Evolutionary conservation across 2,329 filamentous ascomycete genomes (phyloP).

Genomic region (Phyllosticta paracitricarpa): DNA sequence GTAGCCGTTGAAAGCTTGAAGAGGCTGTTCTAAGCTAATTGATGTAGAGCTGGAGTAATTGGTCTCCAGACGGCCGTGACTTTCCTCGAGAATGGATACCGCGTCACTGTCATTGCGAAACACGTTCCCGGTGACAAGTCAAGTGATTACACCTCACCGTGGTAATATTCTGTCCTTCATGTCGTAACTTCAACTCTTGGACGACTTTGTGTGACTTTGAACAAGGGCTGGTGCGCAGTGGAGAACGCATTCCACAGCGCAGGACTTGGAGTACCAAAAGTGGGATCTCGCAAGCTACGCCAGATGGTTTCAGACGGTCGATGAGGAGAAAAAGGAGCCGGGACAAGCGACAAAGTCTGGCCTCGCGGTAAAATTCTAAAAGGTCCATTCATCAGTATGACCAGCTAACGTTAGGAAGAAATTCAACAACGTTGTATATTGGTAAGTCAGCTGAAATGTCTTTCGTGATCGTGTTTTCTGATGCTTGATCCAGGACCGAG

Average conservation of each 20-base stretch:
- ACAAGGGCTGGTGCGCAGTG: slow-evolving; percentile 39
- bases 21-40: neutral
- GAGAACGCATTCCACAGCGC: slow-evolving; percentile 31
- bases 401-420: slow-evolving; percentile 7
- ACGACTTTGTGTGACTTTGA: neutral
- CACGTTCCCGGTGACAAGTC: slow-evolving; percentile 33
- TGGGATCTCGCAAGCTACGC: slow-evolving; percentile 37
- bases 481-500: slow-evolving; percentile 16
- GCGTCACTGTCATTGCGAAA: slow-evolving; percentile 34
- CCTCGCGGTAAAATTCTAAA: slow-evolving; percentile 12
- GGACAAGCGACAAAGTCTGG: slow-evolving; percentile 17
- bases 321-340: slow-evolving; percentile 14
- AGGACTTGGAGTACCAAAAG: slow-evolving; percentile 20
- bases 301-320: slow-evolving; percentile 28
- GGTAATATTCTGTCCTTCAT: slow-evolving; percentile 19
- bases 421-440: slow-evolving; percentile 7
- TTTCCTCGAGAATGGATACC: slow-evolving; percentile 31
- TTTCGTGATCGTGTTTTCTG: too few species aligned
- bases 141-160: slow-evolving; percentile 36
- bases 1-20: neutral
- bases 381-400: too few species aligned
- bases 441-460: neutral
- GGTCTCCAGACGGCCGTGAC: slow-evolving; percentile 37
- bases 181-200: neutral
- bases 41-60: slow-evolving; percentile 35